These are phyloP conservation scores for Pleurotus salmoneostramineus DNA, from an alignment of 768 basidiomycete genomes.

Conservation along the genomic window DNA sequence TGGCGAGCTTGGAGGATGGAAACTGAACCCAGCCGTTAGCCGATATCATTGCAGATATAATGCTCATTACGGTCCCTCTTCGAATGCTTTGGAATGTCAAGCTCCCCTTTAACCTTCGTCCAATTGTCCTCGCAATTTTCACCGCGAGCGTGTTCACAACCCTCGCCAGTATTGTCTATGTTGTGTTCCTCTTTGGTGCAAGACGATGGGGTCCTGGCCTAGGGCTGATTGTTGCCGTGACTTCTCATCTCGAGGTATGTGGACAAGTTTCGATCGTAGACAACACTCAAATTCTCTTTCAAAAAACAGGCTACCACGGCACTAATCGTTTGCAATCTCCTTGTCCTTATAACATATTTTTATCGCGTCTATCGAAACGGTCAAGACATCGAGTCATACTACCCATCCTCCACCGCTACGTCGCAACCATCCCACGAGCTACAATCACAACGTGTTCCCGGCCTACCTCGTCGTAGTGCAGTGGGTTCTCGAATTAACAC, in stretches of 20 bases:
- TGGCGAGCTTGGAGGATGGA: no score
- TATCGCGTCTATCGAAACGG: conserved; percentile 16
- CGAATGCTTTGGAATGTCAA: conserved; percentile 15
- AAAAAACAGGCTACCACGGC: conserved; percentile 11
- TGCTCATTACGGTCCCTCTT: conserved; percentile 11
- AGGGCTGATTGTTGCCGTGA: background rate
- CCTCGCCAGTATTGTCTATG: background rate
- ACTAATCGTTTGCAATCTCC: conserved; percentile 17
- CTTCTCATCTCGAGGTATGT: conserved; percentile 10
- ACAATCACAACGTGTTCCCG: background rate
- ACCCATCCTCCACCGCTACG: background rate
- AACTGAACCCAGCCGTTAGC: background rate
- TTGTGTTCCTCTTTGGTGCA: background rate
- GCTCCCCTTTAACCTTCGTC: conserved; percentile 9
- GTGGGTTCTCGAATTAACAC: background rate
- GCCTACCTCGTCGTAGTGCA: background rate
- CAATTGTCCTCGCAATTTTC: conserved; percentile 15
- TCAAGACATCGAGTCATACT: conserved; percentile 20
- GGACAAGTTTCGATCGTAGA: no score
- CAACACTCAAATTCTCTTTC: background rate
- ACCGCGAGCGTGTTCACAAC: conserved; percentile 15
- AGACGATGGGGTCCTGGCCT: background rate
- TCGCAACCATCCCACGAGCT: background rate
- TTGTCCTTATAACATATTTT: conserved; percentile 19
- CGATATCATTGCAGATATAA: conserved; percentile 14